Conservation (phyloP, 176 grass and related monocot species). For the Triticum timopheevii region DNA sequence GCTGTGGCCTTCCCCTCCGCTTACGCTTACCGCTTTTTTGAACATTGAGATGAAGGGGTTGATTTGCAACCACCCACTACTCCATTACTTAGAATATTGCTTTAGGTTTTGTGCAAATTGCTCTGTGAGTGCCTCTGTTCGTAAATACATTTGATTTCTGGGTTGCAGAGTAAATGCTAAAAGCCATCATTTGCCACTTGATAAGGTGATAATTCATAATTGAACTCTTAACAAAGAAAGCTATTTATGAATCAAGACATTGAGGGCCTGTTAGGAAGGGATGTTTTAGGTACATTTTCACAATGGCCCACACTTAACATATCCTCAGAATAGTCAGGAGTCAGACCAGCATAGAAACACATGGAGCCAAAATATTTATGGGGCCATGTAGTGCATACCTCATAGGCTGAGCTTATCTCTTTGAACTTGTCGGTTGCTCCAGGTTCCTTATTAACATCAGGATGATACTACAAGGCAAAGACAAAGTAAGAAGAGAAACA, state of each 20-base stretch:
- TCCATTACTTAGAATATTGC: not conserved
- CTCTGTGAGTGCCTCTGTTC: not conserved
- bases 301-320: not conserved
- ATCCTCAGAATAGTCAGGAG: not conserved
- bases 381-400: constrained; percentile 51
- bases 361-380: not conserved
- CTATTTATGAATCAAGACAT: not conserved
- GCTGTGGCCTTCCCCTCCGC: too few species aligned
- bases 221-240: not conserved
- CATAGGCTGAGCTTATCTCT: constrained; percentile 96
- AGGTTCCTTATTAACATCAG: constrained; percentile 97
- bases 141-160: not conserved
- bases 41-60: not conserved
- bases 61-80: not conserved
- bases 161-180: not conserved
- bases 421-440: constrained; percentile 98
- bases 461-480: constrained; percentile 68
- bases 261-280: not conserved
- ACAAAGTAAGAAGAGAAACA: not conserved
- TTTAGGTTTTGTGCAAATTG: not conserved
- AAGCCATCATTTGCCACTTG: not conserved
- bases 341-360: not conserved
- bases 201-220: not conserved
- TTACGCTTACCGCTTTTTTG: too few species aligned
- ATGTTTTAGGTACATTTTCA: not conserved